phyloP scores from a whole-genome alignment of 305 asterid species.

The Fraxinus paxiana region DNA sequence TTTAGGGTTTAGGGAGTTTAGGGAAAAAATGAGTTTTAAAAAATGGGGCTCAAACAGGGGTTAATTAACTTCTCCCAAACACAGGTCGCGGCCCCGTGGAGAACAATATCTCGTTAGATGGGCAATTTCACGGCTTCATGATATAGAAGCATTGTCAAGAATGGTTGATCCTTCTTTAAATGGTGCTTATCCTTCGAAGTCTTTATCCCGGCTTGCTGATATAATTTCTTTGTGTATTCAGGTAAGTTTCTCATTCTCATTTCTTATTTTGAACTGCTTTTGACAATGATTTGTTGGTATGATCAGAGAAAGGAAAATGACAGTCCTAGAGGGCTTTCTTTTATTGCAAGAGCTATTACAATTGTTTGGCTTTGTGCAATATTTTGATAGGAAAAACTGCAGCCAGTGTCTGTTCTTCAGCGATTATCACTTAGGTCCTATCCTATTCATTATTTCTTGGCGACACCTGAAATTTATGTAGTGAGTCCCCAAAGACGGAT shows the following conservation, averaged over 20 bases:
- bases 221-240: conserved; percentile 83
- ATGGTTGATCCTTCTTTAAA: conserved; percentile 86
- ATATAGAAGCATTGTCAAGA: conserved; percentile 74
- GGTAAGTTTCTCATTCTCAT: conserved; percentile 36
- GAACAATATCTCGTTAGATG: conserved; percentile 80
- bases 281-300: neutral
- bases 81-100: conserved; percentile 70
- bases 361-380: neutral
- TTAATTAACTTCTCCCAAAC: neutral
- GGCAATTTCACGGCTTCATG: conserved; percentile 80
- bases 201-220: conserved; percentile 90
- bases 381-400: neutral
- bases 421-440: neutral
- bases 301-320: neutral
- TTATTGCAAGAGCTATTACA: neutral
- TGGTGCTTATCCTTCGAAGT: conserved; percentile 74
- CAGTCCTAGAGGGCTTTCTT: neutral
- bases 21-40: neutral
- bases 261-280: neutral
- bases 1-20: neutral
- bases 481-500: neutral
- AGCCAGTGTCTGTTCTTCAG: neutral
- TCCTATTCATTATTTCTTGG: neutral
- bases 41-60: neutral
- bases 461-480: neutral